A percentile compares a stretch with the other conserved stretches of the same genome.
Evolutionary conservation across 345 rosid species (phyloP).

Genomic region (Sonneratia caseolaris): DNA sequence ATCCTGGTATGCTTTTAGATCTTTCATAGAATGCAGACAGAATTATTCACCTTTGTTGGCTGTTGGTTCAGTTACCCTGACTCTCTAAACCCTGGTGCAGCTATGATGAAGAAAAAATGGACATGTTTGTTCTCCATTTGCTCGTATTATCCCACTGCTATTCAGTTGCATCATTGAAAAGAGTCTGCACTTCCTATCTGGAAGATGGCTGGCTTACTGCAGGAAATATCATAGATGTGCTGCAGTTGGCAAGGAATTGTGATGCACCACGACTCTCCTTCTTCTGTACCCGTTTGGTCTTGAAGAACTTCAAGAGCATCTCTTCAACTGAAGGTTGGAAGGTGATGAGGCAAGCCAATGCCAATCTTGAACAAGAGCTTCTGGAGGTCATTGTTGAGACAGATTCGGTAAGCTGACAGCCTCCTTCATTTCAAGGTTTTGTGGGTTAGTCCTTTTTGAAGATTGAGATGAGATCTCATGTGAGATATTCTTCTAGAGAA

Average conservation of each 20-base stretch:
- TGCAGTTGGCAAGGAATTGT: conserved; percentile 64
- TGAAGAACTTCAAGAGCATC: conserved; percentile 65
- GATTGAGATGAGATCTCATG: conserved; percentile 1
- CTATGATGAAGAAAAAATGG: conserved; percentile 61
- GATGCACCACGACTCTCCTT: conserved; percentile 56
- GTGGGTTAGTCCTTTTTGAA: not conserved
- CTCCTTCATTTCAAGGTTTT: not conserved
- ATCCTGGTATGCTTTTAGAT: conserved; percentile 43
- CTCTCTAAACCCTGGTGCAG: conserved; percentile 28
- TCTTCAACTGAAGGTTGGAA: conserved; percentile 80
- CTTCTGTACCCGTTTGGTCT: conserved; percentile 46
- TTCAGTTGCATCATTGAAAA: conserved; percentile 58
- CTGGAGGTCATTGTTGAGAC: conserved; percentile 56
- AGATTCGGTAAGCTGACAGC: conserved; percentile 45
- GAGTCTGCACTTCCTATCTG: conserved; percentile 40
- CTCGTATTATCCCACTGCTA: conserved; percentile 71
- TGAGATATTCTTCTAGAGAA: conserved; percentile 26
- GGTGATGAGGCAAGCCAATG: conserved; percentile 55
- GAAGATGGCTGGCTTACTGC: conserved; percentile 48
- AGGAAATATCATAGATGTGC: conserved; percentile 77
- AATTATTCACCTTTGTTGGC: not conserved
- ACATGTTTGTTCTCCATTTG: conserved; percentile 60
- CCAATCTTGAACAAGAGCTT: conserved; percentile 73
- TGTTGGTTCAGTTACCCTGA: not conserved
- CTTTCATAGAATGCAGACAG: not conserved